Percentiles rank a stretch among this genome's conserved stretches.
These are phyloP conservation scores for Populus hybrid DNA, from an alignment of 441 rosid species.

Conservation along the genomic window DNA sequence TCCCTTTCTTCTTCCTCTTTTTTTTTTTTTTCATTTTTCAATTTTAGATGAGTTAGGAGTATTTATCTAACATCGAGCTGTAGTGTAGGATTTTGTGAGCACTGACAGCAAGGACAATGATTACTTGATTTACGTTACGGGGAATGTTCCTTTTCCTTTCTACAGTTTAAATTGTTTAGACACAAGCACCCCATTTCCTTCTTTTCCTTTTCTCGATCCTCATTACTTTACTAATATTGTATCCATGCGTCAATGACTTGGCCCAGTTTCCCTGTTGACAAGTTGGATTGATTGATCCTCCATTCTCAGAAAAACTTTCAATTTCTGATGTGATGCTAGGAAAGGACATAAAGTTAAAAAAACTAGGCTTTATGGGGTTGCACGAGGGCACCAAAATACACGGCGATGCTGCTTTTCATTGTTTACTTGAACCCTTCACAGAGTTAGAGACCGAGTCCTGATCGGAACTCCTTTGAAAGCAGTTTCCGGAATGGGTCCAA, in stretches of 20 bases:
- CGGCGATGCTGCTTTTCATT: not conserved
- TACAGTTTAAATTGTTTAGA: not conserved
- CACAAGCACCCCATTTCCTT: not conserved
- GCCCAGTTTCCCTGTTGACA: not conserved
- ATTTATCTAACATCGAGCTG: constrained; percentile 44
- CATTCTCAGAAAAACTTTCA: not conserved
- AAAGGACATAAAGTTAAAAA: not conserved
- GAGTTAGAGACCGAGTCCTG: not conserved
- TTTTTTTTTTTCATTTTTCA: too few relatives aligned
- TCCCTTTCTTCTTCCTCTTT: not conserved
- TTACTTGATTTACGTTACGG: constrained; percentile 15
- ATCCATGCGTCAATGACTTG: not conserved
- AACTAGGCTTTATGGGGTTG: not conserved
- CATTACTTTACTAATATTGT: too few relatives aligned
- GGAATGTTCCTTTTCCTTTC: not conserved
- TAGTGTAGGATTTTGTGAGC: constrained; percentile 25
- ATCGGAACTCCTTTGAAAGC: not conserved
- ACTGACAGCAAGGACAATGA: constrained; percentile 33
- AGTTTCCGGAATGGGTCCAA: not conserved
- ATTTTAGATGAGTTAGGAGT: not conserved
- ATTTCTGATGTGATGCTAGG: not conserved
- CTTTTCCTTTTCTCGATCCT: not conserved
- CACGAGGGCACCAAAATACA: not conserved
- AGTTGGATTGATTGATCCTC: not conserved
- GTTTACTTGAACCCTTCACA: not conserved